Percentiles rank a stretch among this genome's conserved stretches.
These are phyloP conservation scores for Mallotus nudiflorus DNA, from an alignment of 345 rosid genomes.

Conservation along the genomic window DNA sequence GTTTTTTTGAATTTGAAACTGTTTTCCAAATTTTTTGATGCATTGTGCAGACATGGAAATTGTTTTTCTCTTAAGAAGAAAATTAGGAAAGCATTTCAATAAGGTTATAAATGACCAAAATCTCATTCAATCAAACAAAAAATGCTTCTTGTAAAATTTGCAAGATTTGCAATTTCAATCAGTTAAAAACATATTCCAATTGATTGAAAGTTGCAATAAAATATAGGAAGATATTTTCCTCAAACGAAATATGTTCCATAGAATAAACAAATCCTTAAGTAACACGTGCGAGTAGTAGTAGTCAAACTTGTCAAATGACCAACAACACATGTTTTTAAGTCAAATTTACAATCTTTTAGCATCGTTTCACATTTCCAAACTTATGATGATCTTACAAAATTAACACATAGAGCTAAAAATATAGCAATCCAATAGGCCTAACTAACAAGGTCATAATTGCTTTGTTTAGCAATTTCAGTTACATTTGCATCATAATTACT, in stretches of 20 bases:
- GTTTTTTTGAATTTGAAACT: too few species aligned
- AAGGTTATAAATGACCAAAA: too few species aligned
- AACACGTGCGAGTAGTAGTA: not conserved
- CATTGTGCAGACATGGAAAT: too few species aligned
- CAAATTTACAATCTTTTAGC: slow-evolving; percentile 1
- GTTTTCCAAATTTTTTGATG: not conserved
- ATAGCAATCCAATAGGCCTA: too few species aligned
- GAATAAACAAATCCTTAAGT: too few species aligned
- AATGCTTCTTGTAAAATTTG: too few species aligned
- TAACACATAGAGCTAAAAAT: too few species aligned
- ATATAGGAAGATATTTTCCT: not conserved
- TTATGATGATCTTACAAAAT: too few species aligned
- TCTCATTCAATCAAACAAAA: too few species aligned
- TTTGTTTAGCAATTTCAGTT: slow-evolving; percentile 90
- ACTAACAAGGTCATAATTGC: slow-evolving; percentile 92
- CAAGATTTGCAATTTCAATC: not conserved
- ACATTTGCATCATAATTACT: slow-evolving; percentile 88
- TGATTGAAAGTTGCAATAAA: not conserved
- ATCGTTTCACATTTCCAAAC: not conserved
- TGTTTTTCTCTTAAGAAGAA: not conserved
- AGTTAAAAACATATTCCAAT: not conserved
- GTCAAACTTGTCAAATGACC: not conserved
- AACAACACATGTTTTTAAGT: slow-evolving; percentile 3
- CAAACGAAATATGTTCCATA: too few species aligned
- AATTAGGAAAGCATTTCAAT: too few species aligned